A percentile compares a stretch with the other conserved stretches of the same genome.
Conservation (phyloP, 345 rosid species). For the Eucalyptus microcorys region DNA sequence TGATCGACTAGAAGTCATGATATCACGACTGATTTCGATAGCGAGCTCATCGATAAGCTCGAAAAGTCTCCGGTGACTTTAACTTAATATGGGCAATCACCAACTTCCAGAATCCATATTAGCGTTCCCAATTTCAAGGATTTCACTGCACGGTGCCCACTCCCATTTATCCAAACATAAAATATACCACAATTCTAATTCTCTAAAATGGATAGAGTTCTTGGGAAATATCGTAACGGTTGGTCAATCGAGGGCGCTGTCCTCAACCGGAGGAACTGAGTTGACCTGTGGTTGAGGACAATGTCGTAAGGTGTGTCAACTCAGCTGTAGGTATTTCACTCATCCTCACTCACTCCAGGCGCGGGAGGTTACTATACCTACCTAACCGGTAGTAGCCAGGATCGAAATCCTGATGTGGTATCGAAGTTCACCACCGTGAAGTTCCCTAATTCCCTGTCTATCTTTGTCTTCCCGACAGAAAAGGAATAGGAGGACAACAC, state of each 20-base stretch:
- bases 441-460: rapidly evolving
- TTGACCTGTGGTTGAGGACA: rapidly evolving
- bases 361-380: rapidly evolving
- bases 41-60: background rate
- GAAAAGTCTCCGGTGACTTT: background rate
- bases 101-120: background rate
- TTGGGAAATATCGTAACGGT: background rate
- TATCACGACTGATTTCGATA: background rate
- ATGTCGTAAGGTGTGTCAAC: too few relatives aligned
- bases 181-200: background rate
- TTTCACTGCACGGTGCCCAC: background rate
- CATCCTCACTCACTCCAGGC: too few relatives aligned
- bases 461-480: too few relatives aligned
- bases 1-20: background rate
- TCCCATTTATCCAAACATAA: background rate
- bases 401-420: rapidly evolving
- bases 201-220: background rate
- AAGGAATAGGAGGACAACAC: rapidly evolving
- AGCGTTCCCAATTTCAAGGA: background rate
- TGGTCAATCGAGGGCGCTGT: background rate
- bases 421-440: too few relatives aligned
- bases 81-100: background rate
- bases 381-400: rapidly evolving
- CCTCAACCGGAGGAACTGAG: too few relatives aligned
- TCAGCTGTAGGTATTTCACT: too few relatives aligned